Evolutionary conservation across 768 basidiomycete genomes (phyloP).

Genomic region (Tephrocybe sp.): DNA sequence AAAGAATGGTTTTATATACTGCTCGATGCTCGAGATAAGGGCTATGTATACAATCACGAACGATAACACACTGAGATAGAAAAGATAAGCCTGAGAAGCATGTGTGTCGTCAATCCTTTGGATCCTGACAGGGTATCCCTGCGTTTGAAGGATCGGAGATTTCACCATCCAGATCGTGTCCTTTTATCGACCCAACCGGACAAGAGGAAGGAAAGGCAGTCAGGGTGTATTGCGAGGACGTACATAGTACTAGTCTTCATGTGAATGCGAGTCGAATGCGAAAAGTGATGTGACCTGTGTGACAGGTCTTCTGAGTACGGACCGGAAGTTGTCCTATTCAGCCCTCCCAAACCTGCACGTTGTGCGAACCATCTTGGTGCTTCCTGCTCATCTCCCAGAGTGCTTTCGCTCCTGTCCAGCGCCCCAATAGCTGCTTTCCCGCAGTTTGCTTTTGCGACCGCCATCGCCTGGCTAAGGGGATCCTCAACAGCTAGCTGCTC

Average conservation of each 20-base stretch:
- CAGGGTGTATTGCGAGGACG: no score
- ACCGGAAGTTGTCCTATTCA: slow-evolving; percentile 19
- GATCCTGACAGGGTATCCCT: no score
- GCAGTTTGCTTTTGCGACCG: background rate
- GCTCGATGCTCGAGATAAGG: background rate
- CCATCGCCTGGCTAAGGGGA: slow-evolving; percentile 2
- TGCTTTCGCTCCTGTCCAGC: background rate
- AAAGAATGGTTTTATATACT: slow-evolving; percentile 2
- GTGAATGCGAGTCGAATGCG: no score
- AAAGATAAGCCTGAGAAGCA: slow-evolving; percentile 5
- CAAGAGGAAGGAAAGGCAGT: no score
- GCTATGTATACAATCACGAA: slow-evolving; percentile 3
- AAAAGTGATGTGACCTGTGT: slow-evolving; percentile 15
- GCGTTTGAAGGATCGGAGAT: no score
- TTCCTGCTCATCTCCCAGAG: background rate
- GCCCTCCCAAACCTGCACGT: slow-evolving; percentile 18
- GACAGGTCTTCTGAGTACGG: slow-evolving; percentile 18
- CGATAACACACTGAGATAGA: slow-evolving; percentile 1
- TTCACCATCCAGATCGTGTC: no score
- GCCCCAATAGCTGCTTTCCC: no score
- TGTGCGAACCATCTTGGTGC: slow-evolving; percentile 9
- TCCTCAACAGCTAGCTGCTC: slow-evolving; percentile 2
- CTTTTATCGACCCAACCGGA: no score
- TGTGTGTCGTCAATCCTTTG: background rate
- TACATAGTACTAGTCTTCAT: no score